A percentile compares a stretch with the other conserved stretches of the same genome.
phyloP scores from a whole-genome alignment of 2,329 filamentous ascomycete genomes.

The Aspergillus nomiae region DNA sequence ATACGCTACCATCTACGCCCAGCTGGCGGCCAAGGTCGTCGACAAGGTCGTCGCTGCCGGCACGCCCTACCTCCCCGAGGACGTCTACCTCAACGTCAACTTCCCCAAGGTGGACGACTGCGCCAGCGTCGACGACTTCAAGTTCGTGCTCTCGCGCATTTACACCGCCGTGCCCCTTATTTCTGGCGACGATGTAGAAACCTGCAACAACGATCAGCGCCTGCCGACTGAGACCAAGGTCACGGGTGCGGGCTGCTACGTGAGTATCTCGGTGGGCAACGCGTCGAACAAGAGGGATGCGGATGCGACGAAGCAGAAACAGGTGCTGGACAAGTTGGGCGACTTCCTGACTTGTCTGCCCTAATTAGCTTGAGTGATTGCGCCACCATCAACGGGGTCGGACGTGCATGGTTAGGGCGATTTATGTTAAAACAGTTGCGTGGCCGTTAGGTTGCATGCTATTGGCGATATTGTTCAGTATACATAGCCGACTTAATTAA shows the following conservation, averaged over 20 bases:
- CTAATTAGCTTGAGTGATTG: neutral
- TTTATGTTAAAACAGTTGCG: neutral
- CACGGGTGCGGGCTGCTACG: constrained; percentile 57
- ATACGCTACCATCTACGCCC: constrained; percentile 63
- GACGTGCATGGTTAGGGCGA: neutral
- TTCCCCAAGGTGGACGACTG: constrained; percentile 60
- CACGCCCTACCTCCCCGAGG: constrained; percentile 63
- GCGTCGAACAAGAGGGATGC: constrained; percentile 64
- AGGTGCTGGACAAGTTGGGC: constrained; percentile 55
- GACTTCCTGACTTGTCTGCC: constrained; percentile 53
- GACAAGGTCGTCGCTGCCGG: constrained; percentile 57
- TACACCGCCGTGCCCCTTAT: constrained; percentile 45
- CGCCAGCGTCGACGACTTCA: constrained; percentile 56
- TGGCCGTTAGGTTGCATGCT: neutral
- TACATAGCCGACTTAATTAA: neutral
- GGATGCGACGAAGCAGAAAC: constrained; percentile 52
- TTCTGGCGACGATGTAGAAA: constrained; percentile 54
- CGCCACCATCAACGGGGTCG: neutral
- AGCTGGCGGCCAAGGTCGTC: constrained; percentile 62
- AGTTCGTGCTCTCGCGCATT: constrained; percentile 66
- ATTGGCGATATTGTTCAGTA: neutral
- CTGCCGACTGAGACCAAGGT: constrained; percentile 64
- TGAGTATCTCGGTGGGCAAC: constrained; percentile 64
- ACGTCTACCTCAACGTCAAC: constrained; percentile 70
- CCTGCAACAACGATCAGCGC: constrained; percentile 54